Evolutionary conservation across 176 grass and related monocot genomes (phyloP), one percentile per base, ranked within the genome.

Genomic region (Oryza glumipatula): DNA sequence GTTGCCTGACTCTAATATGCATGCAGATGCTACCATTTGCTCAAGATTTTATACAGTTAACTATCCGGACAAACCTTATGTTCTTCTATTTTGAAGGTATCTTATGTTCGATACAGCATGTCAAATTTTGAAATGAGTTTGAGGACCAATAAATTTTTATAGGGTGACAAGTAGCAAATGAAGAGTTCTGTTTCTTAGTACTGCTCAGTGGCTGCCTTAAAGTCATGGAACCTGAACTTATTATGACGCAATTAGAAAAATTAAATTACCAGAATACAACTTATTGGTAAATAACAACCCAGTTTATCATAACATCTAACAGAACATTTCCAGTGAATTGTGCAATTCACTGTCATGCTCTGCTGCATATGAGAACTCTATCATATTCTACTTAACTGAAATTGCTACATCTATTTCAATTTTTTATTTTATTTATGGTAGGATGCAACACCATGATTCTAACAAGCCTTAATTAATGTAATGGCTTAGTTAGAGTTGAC

Each of bases 51-150:
- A 89, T 95, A 89, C 93, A 95, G 47, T 85, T 95, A 83, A 86
- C 85, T 84, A 80, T 98, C 36, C 93, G 96, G 21, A 89, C 96
- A 82, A 98, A 98, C 76, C 74, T 98, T 73, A 98, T 98, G 96
- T 82, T 95, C 70, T 98, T 98, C 89, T 98, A 98, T 84, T 98
- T 98, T 89, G 96, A 98, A 95, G 96, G 96, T 98, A 85, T 80
- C 45, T 66, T 46, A 41, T 76, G 56, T 28, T 64, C 23, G 65
- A 7, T 72, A 58, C 30, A 71, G 17, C 21, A 23, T 48, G 44
- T 45, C 21, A 80, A 60, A 68, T 44, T 58, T 81, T 56, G 30
- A 33, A 7, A 61, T 79, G 44, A 68, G 61, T 72, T 89, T 72
- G 14, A 41, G 11, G 15, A 46, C 6, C 65, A 77, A 22, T 46